Base-by-base conservation (phyloP, 768 basidiomycete genomes). In the Heimioporus sp. region DNA sequence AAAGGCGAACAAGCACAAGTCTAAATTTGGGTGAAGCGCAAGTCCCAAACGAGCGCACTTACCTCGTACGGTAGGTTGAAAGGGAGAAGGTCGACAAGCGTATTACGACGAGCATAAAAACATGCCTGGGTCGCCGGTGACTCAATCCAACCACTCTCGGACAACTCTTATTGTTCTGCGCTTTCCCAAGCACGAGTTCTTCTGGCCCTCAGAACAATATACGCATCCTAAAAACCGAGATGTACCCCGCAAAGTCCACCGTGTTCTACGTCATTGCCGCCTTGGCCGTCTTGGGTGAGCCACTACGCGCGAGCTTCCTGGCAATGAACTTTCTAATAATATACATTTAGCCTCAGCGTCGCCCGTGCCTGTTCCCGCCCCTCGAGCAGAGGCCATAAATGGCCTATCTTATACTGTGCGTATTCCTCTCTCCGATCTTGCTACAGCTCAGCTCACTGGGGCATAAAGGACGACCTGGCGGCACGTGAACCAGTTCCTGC, bases 91-190 rank as follows among this genome's bases (percentile, higher is more conserved):
- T 48, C 43, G 19, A 47, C 47, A n/a, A 30, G 21, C 28, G 20
- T 16, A 36, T 28, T 31, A 28, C 37, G 51, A 31, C 39, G 38
- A 8, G 38, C 69, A 70, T 68, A 68, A 69, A 71, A 59, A 48
- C 40, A 42, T 24, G 34, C 51, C 5, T 4, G 31, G 8, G 9
- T 13, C 7, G 12, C 10, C 19, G 4, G 48, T 57, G 58, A 62
- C 48, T 58, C 61, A 60, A 47, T 36, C 56, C 47, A 59, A 53
- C 48, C 16, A 34, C 45, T 49, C 49, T 49, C 58, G 34, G 41
- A 55, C 59, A 52, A 9, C 50, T 60, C 67, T 67, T 69, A 68
- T 70, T 70, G 67, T 68, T 71, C 56, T 59, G 54, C 35, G 38
- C 43, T 48, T 44, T 46, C 13, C 43, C 46, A 45, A 32, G 11